Percentiles rank a stretch among this genome's conserved stretches.
Conservation (phyloP, 495 filamentous ascomycete genomes). For the Cudoniella acicularis region DNA sequence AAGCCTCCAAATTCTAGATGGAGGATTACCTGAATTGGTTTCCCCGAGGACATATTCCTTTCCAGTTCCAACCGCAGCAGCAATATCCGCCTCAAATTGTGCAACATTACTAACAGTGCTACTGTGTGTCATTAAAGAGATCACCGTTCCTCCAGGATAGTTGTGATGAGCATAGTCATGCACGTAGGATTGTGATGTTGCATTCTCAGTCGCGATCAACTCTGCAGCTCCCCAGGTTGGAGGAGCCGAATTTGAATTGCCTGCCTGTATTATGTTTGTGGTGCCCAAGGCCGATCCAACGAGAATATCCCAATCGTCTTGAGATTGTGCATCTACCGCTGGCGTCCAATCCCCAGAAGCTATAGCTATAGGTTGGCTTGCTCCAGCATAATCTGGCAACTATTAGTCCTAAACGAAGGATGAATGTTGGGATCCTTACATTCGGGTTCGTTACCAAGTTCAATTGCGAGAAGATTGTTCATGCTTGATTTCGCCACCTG, state of each 20-base stretch:
- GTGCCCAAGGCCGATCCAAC: slow-evolving; percentile 46
- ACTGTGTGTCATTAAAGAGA: slow-evolving; percentile 50
- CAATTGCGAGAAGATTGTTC: slow-evolving; percentile 51
- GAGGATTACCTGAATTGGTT: slow-evolving; percentile 49
- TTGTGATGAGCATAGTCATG: slow-evolving; percentile 56
- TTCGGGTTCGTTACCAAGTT: slow-evolving; percentile 60
- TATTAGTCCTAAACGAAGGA: slow-evolving; percentile 1
- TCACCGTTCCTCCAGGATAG: slow-evolving; percentile 51
- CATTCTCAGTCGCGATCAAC: slow-evolving; percentile 44
- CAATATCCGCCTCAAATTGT: slow-evolving; percentile 46
- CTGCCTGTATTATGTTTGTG: slow-evolving; percentile 48
- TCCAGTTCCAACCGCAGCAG: slow-evolving; percentile 37
- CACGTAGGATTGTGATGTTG: slow-evolving; percentile 45
- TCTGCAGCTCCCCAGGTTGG: slow-evolving; percentile 48
- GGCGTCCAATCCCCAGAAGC: slow-evolving; percentile 48
- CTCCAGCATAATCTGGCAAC: slow-evolving; percentile 35
- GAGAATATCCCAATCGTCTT: slow-evolving; percentile 49
- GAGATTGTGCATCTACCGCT: slow-evolving; percentile 47
- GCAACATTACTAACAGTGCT: slow-evolving; percentile 43
- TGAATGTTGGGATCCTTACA: slow-evolving; percentile 39
- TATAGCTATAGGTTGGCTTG: slow-evolving; percentile 47
- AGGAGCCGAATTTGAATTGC: slow-evolving; percentile 53
- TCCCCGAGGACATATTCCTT: slow-evolving; percentile 57
- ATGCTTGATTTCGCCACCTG: slow-evolving; percentile 41
- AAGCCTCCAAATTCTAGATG: too few species aligned